phyloP scores from a whole-genome alignment of 176 grass and related monocot genomes.

The Canna indica region DNA sequence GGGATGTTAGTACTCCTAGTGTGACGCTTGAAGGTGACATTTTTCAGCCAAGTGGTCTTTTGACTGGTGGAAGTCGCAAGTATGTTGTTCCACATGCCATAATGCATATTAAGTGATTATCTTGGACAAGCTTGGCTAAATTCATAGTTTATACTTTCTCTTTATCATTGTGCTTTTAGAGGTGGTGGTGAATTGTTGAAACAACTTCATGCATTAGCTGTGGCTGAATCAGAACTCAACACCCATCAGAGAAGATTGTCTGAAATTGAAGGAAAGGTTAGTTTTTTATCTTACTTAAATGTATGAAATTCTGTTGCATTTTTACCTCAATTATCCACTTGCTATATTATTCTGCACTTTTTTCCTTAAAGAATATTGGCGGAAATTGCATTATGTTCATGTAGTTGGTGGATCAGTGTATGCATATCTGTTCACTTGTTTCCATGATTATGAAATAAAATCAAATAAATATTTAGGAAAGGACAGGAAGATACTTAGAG shows the following conservation, averaged over 20 bases:
- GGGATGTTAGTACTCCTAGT: conserved; percentile 50
- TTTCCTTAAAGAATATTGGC: too few species aligned
- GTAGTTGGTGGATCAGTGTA: neutral
- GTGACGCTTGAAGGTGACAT: conserved; percentile 90
- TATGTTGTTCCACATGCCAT: conserved; percentile 17
- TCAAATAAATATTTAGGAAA: neutral
- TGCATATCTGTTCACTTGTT: neutral
- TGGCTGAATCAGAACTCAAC: conserved; percentile 62
- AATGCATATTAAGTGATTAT: neutral
- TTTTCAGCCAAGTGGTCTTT: conserved; percentile 79
- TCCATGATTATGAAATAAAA: neutral
- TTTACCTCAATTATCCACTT: neutral
- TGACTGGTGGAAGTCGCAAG: conserved; percentile 97
- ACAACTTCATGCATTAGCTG: conserved; percentile 65
- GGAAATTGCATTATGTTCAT: too few species aligned
- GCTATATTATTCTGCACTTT: neutral
- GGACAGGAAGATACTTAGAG: neutral
- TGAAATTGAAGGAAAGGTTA: conserved; percentile 70
- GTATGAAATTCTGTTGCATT: neutral
- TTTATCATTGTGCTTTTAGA: conserved; percentile 32
- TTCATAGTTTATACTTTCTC: neutral
- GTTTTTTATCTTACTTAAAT: neutral
- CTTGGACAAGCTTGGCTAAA: neutral
- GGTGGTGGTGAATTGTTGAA: conserved; percentile 52
- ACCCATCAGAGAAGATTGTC: conserved; percentile 44